Evolutionary conservation across 2,329 filamentous ascomycete genomes (phyloP).

Genomic region (Trichoderma breve): DNA sequence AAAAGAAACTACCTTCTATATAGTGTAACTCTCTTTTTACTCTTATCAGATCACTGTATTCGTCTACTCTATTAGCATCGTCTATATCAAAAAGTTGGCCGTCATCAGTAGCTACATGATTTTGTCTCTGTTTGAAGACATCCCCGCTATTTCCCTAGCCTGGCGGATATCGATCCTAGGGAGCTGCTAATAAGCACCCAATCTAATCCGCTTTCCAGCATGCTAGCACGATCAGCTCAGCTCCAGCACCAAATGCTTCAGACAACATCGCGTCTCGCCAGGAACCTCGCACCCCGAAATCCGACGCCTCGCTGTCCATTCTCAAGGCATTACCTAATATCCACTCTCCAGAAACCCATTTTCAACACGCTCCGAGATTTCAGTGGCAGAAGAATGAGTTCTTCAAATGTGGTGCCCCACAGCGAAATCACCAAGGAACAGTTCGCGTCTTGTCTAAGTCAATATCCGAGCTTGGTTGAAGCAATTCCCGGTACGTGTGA

Average conservation of each 20-base stretch:
- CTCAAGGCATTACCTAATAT: background rate
- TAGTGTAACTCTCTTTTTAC: background rate
- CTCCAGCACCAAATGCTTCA: background rate
- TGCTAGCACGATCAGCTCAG: background rate
- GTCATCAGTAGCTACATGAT: background rate
- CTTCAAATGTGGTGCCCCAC: constrained; percentile 12
- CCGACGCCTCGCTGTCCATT: background rate
- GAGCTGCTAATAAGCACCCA: background rate
- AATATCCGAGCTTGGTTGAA: constrained; percentile 42
- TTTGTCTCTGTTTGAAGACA: background rate
- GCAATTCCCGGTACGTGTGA: constrained; percentile 37
- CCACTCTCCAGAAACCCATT: background rate
- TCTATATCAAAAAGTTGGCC: background rate
- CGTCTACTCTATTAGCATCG: background rate
- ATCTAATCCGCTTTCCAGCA: background rate
- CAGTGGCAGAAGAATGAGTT: background rate
- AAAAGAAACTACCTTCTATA: background rate
- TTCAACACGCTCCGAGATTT: background rate
- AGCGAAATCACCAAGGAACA: constrained; percentile 31
- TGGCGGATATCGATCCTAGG: background rate
- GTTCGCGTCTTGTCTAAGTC: constrained; percentile 38
- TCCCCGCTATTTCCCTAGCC: background rate
- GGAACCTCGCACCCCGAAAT: background rate
- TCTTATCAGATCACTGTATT: background rate
- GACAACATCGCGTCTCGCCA: background rate